Percentiles rank a stretch among this genome's conserved stretches.
Evolutionary conservation across 2,329 filamentous ascomycete species (phyloP).

Genomic region (Hyphodiscus sp.): DNA sequence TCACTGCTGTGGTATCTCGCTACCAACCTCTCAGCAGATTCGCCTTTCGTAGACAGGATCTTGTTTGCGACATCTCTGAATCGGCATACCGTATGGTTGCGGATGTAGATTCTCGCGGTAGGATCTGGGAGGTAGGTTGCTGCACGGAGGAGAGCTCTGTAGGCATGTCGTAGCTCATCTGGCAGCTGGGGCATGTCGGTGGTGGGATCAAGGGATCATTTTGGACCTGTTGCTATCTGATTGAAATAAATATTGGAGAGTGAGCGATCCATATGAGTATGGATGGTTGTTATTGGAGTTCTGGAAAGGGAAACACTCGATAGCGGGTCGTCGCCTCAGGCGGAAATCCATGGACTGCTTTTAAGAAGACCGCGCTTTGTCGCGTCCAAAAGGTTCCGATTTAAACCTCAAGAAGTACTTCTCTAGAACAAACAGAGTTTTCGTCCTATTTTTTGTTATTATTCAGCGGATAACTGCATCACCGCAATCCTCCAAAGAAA

Average conservation of each 20-base stretch:
- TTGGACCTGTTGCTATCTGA: neutral
- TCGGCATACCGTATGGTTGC: constrained; percentile 36
- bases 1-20: neutral
- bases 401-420: neutral
- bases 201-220: neutral
- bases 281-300: no score
- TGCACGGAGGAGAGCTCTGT: constrained; percentile 55
- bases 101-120: constrained; percentile 40
- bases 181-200: neutral
- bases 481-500: neutral
- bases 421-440: neutral
- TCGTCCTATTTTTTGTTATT: neutral
- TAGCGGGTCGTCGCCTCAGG: neutral
- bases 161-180: constrained; percentile 35
- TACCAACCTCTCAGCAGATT: neutral
- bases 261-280: no score
- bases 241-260: neutral
- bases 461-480: neutral
- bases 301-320: no score
- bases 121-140: constrained; percentile 50
- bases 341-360: neutral
- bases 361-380: neutral
- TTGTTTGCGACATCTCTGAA: constrained; percentile 31
- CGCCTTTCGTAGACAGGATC: neutral
- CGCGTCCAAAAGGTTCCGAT: neutral